Evolutionary conservation across 352 stramenopile genomes (phyloP), one percentile per base, ranked within the genome.

Genomic region (Phytophthora colocasiae): DNA sequence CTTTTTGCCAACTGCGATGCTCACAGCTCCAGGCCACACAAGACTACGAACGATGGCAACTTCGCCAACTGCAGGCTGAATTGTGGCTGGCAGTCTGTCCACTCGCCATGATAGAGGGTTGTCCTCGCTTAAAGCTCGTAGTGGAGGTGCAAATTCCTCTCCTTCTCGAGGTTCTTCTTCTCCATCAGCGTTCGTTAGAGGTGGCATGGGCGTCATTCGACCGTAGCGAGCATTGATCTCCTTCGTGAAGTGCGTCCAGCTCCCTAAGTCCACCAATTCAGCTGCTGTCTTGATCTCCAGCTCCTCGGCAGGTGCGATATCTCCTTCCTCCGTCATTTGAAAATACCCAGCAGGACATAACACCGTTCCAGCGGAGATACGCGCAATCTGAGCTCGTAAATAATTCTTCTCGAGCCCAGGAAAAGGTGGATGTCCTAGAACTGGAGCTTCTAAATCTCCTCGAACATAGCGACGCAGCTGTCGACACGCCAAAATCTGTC

Each of bases 341-440:
- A 96, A 97, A 65, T 93, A 96, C 19, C 93, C 93, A 19, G 75
- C 71, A 15, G 93, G 93, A 36, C 87, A 95, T 17, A 98, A 56
- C 3, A 91, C 89, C 0, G 85, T 96, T 4, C 79, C 77, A 3
- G 88, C 70, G 19, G 82, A 90, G 67, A 98, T 97, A 40, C 90
- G 90, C 39, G 92, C 93, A 62, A 98, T 96, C 63, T 97, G 85
- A 2, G 92, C 88, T 39, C 93, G 86, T 7, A 98, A 50, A 39
- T 94, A 96, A 52, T 97, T 78, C 26, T 88, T 87, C 62, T 98
- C 92, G 14, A 71, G 70, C 0, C 93, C 92, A 14, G 90, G 91
- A 59, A 98, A 98, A 12, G 92, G 90, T 5, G 92, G 92, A 43
- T 98, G 92, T 0, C 87, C 88, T 14, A 73, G 47, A 36, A 93